phyloP scores from a whole-genome alignment of 352 stramenopile genomes.

The Globisporangium rhizosaccharum region DNA sequence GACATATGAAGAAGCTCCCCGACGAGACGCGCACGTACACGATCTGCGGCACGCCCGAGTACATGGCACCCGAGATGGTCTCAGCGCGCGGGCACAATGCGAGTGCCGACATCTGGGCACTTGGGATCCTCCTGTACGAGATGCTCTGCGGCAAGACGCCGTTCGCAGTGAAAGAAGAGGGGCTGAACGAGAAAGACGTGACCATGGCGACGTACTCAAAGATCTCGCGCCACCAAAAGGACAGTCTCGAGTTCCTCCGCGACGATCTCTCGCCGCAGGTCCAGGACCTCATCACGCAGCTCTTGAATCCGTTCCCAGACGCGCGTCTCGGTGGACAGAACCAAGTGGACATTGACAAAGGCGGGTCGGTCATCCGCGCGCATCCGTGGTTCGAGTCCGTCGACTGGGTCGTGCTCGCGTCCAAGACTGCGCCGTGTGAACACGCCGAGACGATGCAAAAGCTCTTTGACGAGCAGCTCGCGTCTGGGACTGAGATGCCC shows the following conservation, averaged over 20 bases:
- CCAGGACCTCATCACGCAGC: slow-evolving; percentile 50
- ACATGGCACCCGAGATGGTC: slow-evolving; percentile 88
- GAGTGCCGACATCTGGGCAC: slow-evolving; percentile 79
- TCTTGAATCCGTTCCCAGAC: slow-evolving; percentile 72
- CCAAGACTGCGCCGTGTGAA: slow-evolving; percentile 50
- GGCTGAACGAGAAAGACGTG: slow-evolving; percentile 75
- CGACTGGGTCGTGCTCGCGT: slow-evolving; percentile 73
- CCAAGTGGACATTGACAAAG: slow-evolving; percentile 71
- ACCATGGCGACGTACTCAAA: slow-evolving; percentile 85
- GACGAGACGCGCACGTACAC: slow-evolving; percentile 81
- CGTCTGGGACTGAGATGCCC: slow-evolving; percentile 35
- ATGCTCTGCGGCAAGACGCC: slow-evolving; percentile 83
- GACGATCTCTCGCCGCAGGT: slow-evolving; percentile 54
- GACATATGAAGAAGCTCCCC: slow-evolving; percentile 79
- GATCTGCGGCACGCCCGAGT: slow-evolving; percentile 86
- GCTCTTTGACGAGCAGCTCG: slow-evolving; percentile 57
- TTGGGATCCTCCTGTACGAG: slow-evolving; percentile 85
- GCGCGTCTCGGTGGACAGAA: slow-evolving; percentile 63
- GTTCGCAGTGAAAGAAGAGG: slow-evolving; percentile 66
- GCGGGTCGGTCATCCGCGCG: slow-evolving; percentile 70
- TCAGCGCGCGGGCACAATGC: slow-evolving; percentile 73
- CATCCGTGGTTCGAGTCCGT: slow-evolving; percentile 77
- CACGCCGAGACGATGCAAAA: slow-evolving; percentile 44
- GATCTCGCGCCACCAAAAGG: slow-evolving; percentile 72
- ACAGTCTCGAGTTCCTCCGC: slow-evolving; percentile 40